Evolutionary conservation across 768 basidiomycete genomes (phyloP), one percentile per base, ranked within the genome.

Genomic region (Coprinopsis strossmayeri): DNA sequence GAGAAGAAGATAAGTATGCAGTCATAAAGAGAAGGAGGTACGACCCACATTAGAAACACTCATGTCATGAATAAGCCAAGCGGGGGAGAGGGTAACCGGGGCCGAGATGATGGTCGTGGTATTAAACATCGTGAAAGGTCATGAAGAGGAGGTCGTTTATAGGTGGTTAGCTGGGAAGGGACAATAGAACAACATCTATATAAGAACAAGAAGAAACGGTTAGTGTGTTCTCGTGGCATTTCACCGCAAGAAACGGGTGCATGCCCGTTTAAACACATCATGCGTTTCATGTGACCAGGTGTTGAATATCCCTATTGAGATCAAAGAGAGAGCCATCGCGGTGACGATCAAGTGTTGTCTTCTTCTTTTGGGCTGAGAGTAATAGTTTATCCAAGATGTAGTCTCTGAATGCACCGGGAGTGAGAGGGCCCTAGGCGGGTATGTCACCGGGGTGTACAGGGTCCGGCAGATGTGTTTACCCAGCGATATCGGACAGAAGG

Each of bases 231-330:
- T 45, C 43, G 43, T 45, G 43, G 43, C 30, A 45, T 28, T 45
- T 32, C 27, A 45, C 25, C 27, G 27, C 28, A 32, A 20, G 34
- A 41, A 44, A 34, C 38, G 45, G 38, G 21, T 23, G 25, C 34
- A 45, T 30, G 39, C 45, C 48, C 52, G 59, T 56, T 49, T 60
- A 59, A 60, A 60, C 51, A 56, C 43, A 58, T 64, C 55, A 57
- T 50, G 55, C 58, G 56, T 46, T 62, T 57, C 62, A 62, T 64
- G 61, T 61, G 61, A 64, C 58, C 53, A 43, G 44, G 41, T 32
- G 9, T 7, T 7, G 30, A 15, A 7, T 32, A 15, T 15, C 30
- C 39, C 41, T n/a, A n/a, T n/a, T n/a, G n/a, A n/a, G n/a, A n/a
- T n/a, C n/a, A 27, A 13, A 45, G 28, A 28, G 43, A 45, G 26